A percentile compares a stretch with the other conserved stretches of the same genome.
Conservation (phyloP, 257 asterid genomes). For the Thymus quinquecostatus region DNA sequence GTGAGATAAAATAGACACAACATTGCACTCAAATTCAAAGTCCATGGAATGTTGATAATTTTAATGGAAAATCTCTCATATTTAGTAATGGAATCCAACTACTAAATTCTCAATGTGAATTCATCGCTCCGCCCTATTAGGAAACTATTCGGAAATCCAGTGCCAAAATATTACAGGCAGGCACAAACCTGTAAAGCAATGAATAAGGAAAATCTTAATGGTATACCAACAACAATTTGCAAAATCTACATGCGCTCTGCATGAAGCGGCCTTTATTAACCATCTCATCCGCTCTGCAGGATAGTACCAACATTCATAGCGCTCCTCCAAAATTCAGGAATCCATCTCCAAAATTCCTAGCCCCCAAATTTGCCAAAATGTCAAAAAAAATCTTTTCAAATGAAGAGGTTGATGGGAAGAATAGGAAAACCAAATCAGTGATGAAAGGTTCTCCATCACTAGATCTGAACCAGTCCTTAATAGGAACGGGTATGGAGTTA, state of each 20-base stretch:
- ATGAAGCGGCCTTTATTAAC: constrained; percentile 13
- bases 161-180: constrained; percentile 14
- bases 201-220: constrained; percentile 33
- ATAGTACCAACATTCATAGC: constrained; percentile 25
- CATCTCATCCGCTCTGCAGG: constrained; percentile 1
- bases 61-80: constrained; percentile 2
- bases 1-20: constrained; percentile 16
- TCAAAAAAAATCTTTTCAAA: background rate
- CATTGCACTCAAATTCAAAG: background rate
- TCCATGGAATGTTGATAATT: constrained; percentile 2
- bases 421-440: constrained; percentile 7
- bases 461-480: constrained; percentile 26
- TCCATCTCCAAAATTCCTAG: constrained; percentile 11
- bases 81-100: constrained; percentile 11
- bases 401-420: constrained; percentile 22
- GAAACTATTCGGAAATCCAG: constrained; percentile 25
- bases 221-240: constrained; percentile 17
- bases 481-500: constrained; percentile 14
- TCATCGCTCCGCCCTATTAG: background rate
- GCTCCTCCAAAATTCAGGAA: constrained; percentile 27
- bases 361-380: background rate
- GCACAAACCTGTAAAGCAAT: constrained; percentile 23
- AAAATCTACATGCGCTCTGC: constrained; percentile 17
- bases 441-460: constrained; percentile 11
- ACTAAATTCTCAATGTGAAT: constrained; percentile 6